These are phyloP conservation scores for Eurotiales sp. DNA, from an alignment of 2,329 filamentous ascomycete genomes.

Conservation along the genomic window DNA sequence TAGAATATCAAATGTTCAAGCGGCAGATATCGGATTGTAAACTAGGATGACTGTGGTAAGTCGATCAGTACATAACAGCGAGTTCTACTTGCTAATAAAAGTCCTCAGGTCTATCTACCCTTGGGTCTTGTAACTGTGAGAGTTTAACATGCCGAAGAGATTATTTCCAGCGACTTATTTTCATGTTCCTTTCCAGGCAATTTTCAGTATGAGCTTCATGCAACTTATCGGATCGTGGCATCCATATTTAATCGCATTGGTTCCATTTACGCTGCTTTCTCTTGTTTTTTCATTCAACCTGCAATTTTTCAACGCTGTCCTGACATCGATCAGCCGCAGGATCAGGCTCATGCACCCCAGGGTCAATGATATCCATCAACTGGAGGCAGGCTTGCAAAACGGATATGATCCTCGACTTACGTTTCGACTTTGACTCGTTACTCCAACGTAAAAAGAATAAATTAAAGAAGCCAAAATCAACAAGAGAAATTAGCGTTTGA, in stretches of 20 bases:
- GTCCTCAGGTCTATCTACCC: neutral
- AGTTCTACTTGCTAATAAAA: neutral
- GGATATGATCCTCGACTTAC: too few relatives aligned
- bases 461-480: too few relatives aligned
- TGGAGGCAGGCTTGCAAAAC: too few relatives aligned
- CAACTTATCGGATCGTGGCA: neutral
- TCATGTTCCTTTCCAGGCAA: neutral
- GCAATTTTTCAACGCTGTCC: neutral
- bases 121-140: neutral
- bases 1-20: conserved; percentile 7
- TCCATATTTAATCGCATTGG: neutral
- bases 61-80: neutral
- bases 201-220: conserved; percentile 8
- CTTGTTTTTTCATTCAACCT: neutral
- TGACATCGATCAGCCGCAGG: too few relatives aligned
- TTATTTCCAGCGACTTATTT: neutral
- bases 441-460: too few relatives aligned
- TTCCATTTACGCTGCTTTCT: conserved; percentile 1
- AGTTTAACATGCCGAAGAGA: neutral
- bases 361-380: too few relatives aligned
- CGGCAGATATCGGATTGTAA: conserved; percentile 6
- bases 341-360: too few relatives aligned
- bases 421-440: too few relatives aligned
- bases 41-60: conserved; percentile 7
- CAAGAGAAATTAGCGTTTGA: too few relatives aligned